Base-by-base conservation (phyloP, 176 grass and related monocot species). In the barley (Hordeum vulgare) region DNA sequence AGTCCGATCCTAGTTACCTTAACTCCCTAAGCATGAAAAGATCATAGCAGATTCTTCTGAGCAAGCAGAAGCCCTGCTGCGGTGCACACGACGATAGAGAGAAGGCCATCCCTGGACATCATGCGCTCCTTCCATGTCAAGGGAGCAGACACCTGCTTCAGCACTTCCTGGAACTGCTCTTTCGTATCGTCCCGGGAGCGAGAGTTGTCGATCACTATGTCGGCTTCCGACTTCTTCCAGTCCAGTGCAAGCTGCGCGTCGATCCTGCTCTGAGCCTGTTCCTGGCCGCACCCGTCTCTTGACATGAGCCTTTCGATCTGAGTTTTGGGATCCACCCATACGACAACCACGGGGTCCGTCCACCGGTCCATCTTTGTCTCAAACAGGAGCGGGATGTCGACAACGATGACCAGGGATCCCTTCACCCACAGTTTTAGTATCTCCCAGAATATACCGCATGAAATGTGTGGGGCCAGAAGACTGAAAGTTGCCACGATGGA, bases 171-270 rank as follows among this genome's bases (percentile, higher is more conserved):
- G 26, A 97, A 94, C 47, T 91, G 86, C 28, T 78, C 41, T 78
- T 82, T 94, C 6, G 90, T 97, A 36, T 91, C 86, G 76, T 94
- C 92, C 18, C 93, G 61, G 0, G 84, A 86, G 7, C 90, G 82
- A 0, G 95, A 97, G 80, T 97, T 97, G 86, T 94, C 36, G 2
- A 97, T 90, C 26, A 94, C 88, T 81, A 97, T 87, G 91, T 94
- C 79, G 0, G 95, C 95, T 79, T 97, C 90, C 0, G 86, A 83
- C 66, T 87, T 85, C 66, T 97, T 97, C 90, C 82, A 88, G 69
- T 94, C 86, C 9, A 97, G 72, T 0, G 74, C 71, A 88, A 90
- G 88, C 78, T 97, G 95, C 0, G 90, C 88, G 17, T 91, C 74
- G 69, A 97, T 97, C 80, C 79, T 92, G 39, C 88, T 86, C 28